These are phyloP conservation scores for Leishmania arabica DNA, from an alignment of 208 protist species.

Conservation along the genomic window DNA sequence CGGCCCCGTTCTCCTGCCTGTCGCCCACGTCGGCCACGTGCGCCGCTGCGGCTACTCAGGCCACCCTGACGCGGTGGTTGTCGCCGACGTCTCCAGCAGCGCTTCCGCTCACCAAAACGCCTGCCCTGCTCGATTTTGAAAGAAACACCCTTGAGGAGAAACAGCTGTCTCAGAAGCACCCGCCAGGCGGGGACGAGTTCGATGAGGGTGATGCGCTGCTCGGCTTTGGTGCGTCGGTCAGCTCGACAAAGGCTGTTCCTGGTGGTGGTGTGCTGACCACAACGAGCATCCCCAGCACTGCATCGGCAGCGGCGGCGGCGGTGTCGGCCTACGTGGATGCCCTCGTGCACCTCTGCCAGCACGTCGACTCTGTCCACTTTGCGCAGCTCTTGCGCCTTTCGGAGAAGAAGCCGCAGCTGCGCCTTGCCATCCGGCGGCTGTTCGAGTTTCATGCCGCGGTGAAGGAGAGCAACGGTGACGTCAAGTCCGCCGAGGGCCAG, in stretches of 20 bases:
- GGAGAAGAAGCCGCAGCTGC: constrained; percentile 62
- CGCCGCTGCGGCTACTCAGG: not conserved
- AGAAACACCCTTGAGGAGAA: not conserved
- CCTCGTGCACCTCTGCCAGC: constrained; percentile 53
- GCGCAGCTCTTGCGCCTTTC: constrained; percentile 45
- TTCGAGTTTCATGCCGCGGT: constrained; percentile 36
- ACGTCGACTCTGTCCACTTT: constrained; percentile 44
- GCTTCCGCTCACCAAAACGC: not conserved
- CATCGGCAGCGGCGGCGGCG: not conserved
- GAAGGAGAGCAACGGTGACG: constrained; percentile 35
- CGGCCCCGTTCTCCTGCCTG: constrained; percentile 21
- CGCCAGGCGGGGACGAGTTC: not conserved
- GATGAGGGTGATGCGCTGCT: constrained; percentile 32
- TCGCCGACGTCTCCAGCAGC: not conserved
- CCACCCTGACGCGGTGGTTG: constrained; percentile 7
- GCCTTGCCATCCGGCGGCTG: constrained; percentile 38
- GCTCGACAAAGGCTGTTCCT: not conserved
- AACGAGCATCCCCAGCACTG: not conserved
- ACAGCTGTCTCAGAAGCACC: not conserved
- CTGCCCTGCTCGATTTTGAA: constrained; percentile 67
- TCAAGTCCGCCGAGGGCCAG: constrained; percentile 51
- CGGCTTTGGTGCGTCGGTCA: not conserved
- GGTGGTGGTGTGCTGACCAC: not conserved
- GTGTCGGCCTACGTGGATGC: constrained; percentile 45
- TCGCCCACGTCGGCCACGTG: not conserved